phyloP scores from a whole-genome alignment of 2,329 filamentous ascomycete species.

The Ophiostoma sp. region DNA sequence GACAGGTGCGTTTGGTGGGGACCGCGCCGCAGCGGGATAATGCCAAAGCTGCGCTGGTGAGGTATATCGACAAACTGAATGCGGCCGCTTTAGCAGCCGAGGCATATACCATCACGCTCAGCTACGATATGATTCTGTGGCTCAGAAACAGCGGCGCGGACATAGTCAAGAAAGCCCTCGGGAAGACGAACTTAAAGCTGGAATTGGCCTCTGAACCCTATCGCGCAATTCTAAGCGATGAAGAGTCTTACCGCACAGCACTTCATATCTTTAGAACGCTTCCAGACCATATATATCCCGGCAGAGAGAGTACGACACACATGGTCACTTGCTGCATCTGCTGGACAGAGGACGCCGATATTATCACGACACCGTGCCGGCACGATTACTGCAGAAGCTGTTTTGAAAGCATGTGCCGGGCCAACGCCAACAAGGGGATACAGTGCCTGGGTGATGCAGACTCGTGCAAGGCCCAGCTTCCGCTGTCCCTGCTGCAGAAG shows the following conservation, averaged over 20 bases:
- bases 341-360: conserved; percentile 35
- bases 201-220: too few species aligned
- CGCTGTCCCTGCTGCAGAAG: conserved; percentile 31
- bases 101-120: too few species aligned
- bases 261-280: too few species aligned
- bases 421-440: conserved; percentile 12
- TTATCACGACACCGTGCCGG: conserved; percentile 35
- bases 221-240: too few species aligned
- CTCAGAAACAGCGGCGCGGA: background rate
- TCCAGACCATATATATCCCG: too few species aligned
- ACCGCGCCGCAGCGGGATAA: conserved; percentile 15
- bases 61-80: too few species aligned
- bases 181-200: too few species aligned
- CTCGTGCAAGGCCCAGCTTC: conserved; percentile 29
- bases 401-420: conserved; percentile 35
- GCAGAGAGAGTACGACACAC: too few species aligned
- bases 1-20: conserved; percentile 32
- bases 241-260: too few species aligned
- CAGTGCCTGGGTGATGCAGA: conserved; percentile 23
- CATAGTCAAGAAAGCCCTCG: too few species aligned
- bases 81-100: too few species aligned
- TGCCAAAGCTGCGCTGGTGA: conserved; percentile 22
- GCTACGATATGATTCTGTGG: background rate
- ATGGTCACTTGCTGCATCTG: conserved; percentile 34
- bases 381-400: conserved; percentile 42